Conservation (phyloP, 768 basidiomycete genomes). For the Leccinum incarnatum region DNA sequence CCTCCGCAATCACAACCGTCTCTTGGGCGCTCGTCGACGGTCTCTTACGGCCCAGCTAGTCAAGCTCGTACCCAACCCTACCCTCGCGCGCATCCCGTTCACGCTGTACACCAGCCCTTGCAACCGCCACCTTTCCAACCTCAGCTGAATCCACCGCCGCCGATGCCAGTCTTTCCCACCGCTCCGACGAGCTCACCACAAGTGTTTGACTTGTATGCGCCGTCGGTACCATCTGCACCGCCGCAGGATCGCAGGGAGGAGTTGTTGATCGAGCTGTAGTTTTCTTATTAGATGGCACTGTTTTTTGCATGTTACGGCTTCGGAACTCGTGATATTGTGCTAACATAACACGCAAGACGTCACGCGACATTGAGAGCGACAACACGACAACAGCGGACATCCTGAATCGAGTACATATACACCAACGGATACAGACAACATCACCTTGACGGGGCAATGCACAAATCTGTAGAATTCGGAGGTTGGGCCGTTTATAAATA, state of each 20-base stretch:
- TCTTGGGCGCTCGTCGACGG: slow-evolving; percentile 25
- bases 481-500: too few relatives aligned
- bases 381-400: too few relatives aligned
- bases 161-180: slow-evolving; percentile 62
- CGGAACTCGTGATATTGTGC: too few relatives aligned
- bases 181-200: slow-evolving; percentile 62
- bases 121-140: slow-evolving; percentile 14
- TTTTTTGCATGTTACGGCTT: too few relatives aligned
- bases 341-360: not conserved
- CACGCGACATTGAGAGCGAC: too few relatives aligned
- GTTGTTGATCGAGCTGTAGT: slow-evolving; percentile 42
- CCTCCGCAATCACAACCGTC: slow-evolving; percentile 12
- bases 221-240: slow-evolving; percentile 43
- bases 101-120: slow-evolving; percentile 4
- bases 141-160: slow-evolving; percentile 35
- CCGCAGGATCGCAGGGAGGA: slow-evolving; percentile 66
- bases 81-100: slow-evolving; percentile 5
- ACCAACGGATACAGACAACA: too few relatives aligned
- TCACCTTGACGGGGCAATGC: too few relatives aligned
- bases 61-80: slow-evolving; percentile 8
- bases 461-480: too few relatives aligned
- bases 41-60: slow-evolving; percentile 17
- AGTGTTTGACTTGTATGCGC: slow-evolving; percentile 46
- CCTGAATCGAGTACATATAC: too few relatives aligned
- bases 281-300: not conserved